phyloP scores from a whole-genome alignment of 2,329 filamentous ascomycete genomes.

The Xylaria sp. region DNA sequence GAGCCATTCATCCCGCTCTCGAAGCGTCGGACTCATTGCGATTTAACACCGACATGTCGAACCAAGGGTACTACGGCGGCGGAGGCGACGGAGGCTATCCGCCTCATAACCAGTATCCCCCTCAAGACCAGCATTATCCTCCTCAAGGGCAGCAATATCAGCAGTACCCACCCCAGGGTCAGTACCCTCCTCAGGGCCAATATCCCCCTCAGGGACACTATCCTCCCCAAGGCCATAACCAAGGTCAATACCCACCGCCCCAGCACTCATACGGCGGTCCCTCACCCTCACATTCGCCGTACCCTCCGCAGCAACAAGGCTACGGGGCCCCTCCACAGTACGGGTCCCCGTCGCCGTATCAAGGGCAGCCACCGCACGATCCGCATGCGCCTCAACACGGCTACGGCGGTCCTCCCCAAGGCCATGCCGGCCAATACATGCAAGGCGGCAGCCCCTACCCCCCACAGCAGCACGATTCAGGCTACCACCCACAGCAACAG shows the following conservation, averaged over 20 bases:
- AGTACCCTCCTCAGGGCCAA: constrained; percentile 37
- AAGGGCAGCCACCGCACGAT: constrained; percentile 36
- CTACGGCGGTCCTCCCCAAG: constrained; percentile 33
- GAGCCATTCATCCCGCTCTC: neutral
- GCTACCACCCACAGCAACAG: constrained; percentile 23
- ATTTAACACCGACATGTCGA: constrained; percentile 40
- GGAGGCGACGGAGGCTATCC: constrained; percentile 18
- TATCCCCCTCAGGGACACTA: constrained; percentile 41
- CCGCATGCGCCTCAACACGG: constrained; percentile 39
- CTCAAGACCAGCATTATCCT: constrained; percentile 37
- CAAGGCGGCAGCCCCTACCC: constrained; percentile 38
- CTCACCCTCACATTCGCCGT: constrained; percentile 39
- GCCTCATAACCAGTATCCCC: constrained; percentile 32
- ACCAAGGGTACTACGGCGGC: constrained; percentile 43
- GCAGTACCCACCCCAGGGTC: constrained; percentile 35
- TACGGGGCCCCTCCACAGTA: constrained; percentile 41
- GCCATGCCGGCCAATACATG: constrained; percentile 38
- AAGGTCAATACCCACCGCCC: constrained; percentile 39
- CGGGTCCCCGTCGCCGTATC: constrained; percentile 31
- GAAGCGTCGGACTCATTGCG: constrained; percentile 4
- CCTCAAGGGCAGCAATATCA: constrained; percentile 39
- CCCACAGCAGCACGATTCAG: constrained; percentile 35
- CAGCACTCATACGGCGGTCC: constrained; percentile 39
- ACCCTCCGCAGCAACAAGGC: constrained; percentile 38
- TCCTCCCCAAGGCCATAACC: constrained; percentile 38